Percentiles rank a stretch among this genome's conserved stretches.
Conservation (phyloP, 1,284 basidiomycete genomes). For the Trichosporon faecale region DNA sequence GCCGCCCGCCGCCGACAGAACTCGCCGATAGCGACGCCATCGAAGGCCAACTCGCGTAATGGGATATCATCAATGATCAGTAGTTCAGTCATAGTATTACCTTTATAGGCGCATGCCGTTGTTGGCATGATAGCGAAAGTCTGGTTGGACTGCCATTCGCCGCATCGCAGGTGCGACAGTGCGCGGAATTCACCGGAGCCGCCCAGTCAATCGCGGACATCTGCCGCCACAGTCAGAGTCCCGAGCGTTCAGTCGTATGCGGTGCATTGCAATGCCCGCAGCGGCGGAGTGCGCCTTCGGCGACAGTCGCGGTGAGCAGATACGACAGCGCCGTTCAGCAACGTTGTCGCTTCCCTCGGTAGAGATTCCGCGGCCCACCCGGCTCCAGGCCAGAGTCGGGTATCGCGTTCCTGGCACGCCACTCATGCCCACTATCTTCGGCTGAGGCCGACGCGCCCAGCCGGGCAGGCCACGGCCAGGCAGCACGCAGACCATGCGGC, state of each 20-base stretch:
- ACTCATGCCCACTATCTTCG: slow-evolving; percentile 10
- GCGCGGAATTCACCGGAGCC: too few relatives aligned
- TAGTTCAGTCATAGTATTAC: too few relatives aligned
- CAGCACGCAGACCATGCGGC: neutral
- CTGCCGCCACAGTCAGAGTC: too few relatives aligned
- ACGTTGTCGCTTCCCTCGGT: neutral
- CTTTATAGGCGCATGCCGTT: too few relatives aligned
- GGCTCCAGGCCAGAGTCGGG: neutral
- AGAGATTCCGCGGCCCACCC: neutral
- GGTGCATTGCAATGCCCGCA: neutral
- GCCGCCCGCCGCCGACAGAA: too few relatives aligned
- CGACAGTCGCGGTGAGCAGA: neutral
- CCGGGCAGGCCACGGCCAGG: neutral
- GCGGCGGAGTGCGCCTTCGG: neutral
- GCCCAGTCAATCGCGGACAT: too few relatives aligned
- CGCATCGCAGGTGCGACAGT: too few relatives aligned
- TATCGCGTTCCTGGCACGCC: neutral
- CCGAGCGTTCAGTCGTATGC: neutral
- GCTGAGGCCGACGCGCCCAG: neutral
- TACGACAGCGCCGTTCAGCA: neutral
- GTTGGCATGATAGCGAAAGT: too few relatives aligned
- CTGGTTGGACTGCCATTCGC: too few relatives aligned
- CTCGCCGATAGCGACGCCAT: too few relatives aligned
- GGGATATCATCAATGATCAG: too few relatives aligned
- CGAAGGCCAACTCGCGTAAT: too few relatives aligned